phyloP scores from a whole-genome alignment of 2,329 filamentous ascomycete species.

The Aspergillus pseudoglaucus region DNA sequence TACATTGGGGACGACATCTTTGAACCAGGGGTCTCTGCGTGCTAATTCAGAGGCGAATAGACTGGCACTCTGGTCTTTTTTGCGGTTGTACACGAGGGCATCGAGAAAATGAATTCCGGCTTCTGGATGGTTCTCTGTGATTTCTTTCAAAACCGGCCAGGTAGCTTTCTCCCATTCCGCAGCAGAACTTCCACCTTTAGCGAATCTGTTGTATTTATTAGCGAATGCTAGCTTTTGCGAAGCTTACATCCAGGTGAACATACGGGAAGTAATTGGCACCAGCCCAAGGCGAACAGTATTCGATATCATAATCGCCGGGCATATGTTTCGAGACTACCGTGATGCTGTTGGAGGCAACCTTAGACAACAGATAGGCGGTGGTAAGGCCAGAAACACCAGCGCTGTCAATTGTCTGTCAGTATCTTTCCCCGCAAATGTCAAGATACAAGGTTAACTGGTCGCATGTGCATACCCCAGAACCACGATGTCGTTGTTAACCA shows the following conservation, averaged over 20 bases:
- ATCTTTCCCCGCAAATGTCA: not conserved
- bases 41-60: slow-evolving; percentile 63
- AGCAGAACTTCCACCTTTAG: slow-evolving; percentile 30
- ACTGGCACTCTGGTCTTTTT: slow-evolving; percentile 55
- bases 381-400: slow-evolving; percentile 62
- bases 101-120: slow-evolving; percentile 71
- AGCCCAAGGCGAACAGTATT: slow-evolving; percentile 86
- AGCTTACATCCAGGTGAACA: slow-evolving; percentile 19
- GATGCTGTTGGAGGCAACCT: slow-evolving; percentile 50
- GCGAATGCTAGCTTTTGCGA: slow-evolving; percentile 3
- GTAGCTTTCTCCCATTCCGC: slow-evolving; percentile 56
- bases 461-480: slow-evolving; percentile 29
- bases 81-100: slow-evolving; percentile 51
- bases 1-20: slow-evolving; percentile 62
- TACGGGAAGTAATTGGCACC: slow-evolving; percentile 74
- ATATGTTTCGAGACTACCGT: slow-evolving; percentile 80
- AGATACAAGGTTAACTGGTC: too few species aligned
- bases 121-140: slow-evolving; percentile 62
- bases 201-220: slow-evolving; percentile 27
- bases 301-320: slow-evolving; percentile 86
- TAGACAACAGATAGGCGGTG: slow-evolving; percentile 56
- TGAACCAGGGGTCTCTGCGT: slow-evolving; percentile 65
- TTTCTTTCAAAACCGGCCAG: slow-evolving; percentile 56
- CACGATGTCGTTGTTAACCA: slow-evolving; percentile 34
- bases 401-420: slow-evolving; percentile 28